phyloP scores from a whole-genome alignment of 169 alveolate genomes.

The Cryptosporidium ubiquitum region DNA sequence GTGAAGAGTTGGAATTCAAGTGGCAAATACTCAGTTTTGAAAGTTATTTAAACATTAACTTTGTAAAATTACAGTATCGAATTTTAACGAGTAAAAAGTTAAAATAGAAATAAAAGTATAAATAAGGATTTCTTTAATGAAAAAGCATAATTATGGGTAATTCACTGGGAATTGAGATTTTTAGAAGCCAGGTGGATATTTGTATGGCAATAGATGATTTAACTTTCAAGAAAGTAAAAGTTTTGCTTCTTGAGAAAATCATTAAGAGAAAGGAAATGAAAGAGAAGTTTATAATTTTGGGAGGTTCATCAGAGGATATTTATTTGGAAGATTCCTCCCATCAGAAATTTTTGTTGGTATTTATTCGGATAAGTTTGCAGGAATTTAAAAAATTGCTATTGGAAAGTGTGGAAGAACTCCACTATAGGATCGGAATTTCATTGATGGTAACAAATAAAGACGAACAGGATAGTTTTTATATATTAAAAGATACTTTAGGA shows the following conservation, averaged over 20 bases:
- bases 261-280: not conserved
- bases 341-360: not conserved
- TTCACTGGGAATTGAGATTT: conserved; percentile 10
- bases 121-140: not conserved
- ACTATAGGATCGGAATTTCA: not conserved
- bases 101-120: not conserved
- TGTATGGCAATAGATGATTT: not conserved
- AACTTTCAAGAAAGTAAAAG: not conserved
- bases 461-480: not conserved
- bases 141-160: not conserved
- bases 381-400: not conserved
- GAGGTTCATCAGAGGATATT: not conserved
- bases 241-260: not conserved
- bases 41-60: not conserved
- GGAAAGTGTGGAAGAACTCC: not conserved
- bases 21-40: not conserved
- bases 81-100: not conserved
- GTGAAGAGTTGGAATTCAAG: not conserved
- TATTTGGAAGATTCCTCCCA: not conserved
- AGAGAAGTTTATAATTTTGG: not conserved
- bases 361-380: not conserved
- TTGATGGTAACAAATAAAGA: not conserved
- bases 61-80: not conserved
- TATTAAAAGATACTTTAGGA: not conserved
- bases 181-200: conserved; percentile 9